Evolutionary conservation across 1,139 yeast species (phyloP).

Genomic region (Debaryomyces sp.): DNA sequence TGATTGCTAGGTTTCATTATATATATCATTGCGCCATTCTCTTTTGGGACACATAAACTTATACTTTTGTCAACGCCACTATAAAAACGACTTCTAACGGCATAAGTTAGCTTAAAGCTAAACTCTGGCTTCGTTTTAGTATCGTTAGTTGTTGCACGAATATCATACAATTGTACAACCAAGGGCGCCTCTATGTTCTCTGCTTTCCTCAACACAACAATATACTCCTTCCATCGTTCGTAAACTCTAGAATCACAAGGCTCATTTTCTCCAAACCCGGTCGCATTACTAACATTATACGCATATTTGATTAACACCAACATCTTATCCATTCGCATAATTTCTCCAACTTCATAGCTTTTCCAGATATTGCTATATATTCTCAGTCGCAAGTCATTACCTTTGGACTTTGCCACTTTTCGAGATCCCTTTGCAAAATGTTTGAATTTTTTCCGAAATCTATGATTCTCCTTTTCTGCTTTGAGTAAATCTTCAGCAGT

Average conservation of each 20-base stretch:
- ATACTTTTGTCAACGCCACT: slow-evolving; percentile 72
- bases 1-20: slow-evolving; percentile 58
- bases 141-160: slow-evolving; percentile 39
- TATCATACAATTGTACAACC: slow-evolving; percentile 61
- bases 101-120: slow-evolving; percentile 21
- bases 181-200: slow-evolving; percentile 52
- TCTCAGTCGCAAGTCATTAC: slow-evolving; percentile 21
- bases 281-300: slow-evolving; percentile 13
- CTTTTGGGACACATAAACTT: slow-evolving; percentile 46
- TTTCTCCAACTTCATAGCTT: slow-evolving; percentile 54
- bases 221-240: slow-evolving; percentile 80
- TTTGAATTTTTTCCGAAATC: slow-evolving; percentile 24
- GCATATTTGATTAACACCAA: slow-evolving; percentile 57
- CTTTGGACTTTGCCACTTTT: slow-evolving; percentile 22
- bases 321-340: slow-evolving; percentile 66
- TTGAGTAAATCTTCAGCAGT: slow-evolving; percentile 9
- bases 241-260: slow-evolving; percentile 54
- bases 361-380: slow-evolving; percentile 27
- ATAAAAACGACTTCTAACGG: slow-evolving; percentile 52
- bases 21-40: slow-evolving; percentile 39
- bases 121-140: slow-evolving; percentile 26
- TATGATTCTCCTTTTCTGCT: slow-evolving; percentile 25
- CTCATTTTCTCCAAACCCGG: slow-evolving; percentile 43
- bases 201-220: slow-evolving; percentile 65
- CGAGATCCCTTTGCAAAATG: slow-evolving; percentile 27